phyloP scores from a whole-genome alignment of 2,329 filamentous ascomycete species.

The Aspergillus fijiensis region DNA sequence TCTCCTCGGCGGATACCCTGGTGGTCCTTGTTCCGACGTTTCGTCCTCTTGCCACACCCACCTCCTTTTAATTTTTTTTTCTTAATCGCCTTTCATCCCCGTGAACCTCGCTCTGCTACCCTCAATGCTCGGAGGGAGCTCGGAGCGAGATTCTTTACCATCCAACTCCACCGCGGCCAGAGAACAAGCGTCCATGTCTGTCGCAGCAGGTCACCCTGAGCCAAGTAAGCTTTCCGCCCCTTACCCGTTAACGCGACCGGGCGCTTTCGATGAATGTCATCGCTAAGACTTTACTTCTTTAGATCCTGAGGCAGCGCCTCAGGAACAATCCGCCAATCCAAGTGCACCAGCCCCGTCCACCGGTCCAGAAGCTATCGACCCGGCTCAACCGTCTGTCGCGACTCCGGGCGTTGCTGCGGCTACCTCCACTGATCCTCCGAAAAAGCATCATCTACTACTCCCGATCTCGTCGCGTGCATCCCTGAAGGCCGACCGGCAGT shows the following conservation, averaged over 20 bases:
- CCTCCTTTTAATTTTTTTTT: conserved; percentile 12
- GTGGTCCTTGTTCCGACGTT: conserved; percentile 18
- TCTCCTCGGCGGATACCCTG: conserved; percentile 25
- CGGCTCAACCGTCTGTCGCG: conserved; percentile 15
- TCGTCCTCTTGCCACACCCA: conserved; percentile 12
- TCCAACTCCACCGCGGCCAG: conserved; percentile 30
- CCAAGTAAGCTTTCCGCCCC: conserved; percentile 27
- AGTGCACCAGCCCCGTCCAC: conserved; percentile 25
- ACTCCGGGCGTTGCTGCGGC: conserved; percentile 19
- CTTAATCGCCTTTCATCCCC: conserved; percentile 3
- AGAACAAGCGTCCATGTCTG: conserved; percentile 37
- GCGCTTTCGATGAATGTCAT: conserved; percentile 2
- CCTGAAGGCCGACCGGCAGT: conserved; percentile 38
- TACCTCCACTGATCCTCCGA: conserved; percentile 27
- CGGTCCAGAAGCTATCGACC: conserved; percentile 15
- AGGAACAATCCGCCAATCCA: conserved; percentile 21
- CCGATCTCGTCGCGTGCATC: conserved; percentile 42
- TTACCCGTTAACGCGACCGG: not conserved
- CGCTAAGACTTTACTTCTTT: conserved; percentile 16
- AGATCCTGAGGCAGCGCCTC: conserved; percentile 29
- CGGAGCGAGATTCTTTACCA: conserved; percentile 31
- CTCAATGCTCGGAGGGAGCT: conserved; percentile 38
- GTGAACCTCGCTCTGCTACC: conserved; percentile 26
- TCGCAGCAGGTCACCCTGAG: conserved; percentile 27
- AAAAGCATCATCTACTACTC: conserved; percentile 39